Percentiles rank a stretch among this genome's conserved stretches.
Evolutionary conservation across 306 rosid genomes (phyloP).

Genomic region (Canavalia ensiformis): DNA sequence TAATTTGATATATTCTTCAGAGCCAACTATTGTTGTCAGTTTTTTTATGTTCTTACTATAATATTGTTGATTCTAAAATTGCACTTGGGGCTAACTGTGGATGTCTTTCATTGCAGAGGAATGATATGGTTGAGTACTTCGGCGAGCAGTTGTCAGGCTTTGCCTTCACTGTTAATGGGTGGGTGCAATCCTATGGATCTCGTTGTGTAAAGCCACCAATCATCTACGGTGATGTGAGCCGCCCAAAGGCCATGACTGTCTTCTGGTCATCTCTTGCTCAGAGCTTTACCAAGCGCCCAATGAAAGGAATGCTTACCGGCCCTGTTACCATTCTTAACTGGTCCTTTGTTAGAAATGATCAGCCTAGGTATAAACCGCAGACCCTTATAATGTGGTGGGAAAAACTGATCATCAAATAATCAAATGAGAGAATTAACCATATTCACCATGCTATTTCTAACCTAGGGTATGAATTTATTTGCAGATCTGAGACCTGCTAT

Average conservation of each 20-base stretch:
- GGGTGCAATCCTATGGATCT: conserved; percentile 98
- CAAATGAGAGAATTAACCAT: not conserved
- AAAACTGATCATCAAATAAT: not conserved
- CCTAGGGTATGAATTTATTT: conserved; percentile 13
- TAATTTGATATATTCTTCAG: not conserved
- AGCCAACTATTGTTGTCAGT: not conserved
- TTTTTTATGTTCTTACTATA: not conserved
- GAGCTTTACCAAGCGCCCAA: conserved; percentile 83
- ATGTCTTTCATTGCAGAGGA: conserved; percentile 70
- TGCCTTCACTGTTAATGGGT: conserved; percentile 88
- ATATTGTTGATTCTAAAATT: conserved; percentile 19
- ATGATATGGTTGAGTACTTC: conserved; percentile 95
- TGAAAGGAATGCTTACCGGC: conserved; percentile 99
- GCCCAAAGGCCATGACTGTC: conserved; percentile 94
- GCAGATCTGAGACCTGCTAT: conserved; percentile 82
- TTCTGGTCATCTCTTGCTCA: conserved; percentile 93
- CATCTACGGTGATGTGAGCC: conserved; percentile 96
- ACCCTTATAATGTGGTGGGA: conserved; percentile 15
- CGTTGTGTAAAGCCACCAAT: conserved; percentile 98
- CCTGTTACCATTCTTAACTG: conserved; percentile 98
- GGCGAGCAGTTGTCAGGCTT: conserved; percentile 94
- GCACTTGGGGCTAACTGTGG: conserved; percentile 42
- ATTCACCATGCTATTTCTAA: conserved; percentile 37
- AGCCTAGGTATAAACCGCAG: conserved; percentile 69
- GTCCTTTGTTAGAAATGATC: conserved; percentile 91